These are phyloP conservation scores for Paralagenidium karlingii DNA, from an alignment of 352 stramenopile species.

Conservation along the genomic window DNA sequence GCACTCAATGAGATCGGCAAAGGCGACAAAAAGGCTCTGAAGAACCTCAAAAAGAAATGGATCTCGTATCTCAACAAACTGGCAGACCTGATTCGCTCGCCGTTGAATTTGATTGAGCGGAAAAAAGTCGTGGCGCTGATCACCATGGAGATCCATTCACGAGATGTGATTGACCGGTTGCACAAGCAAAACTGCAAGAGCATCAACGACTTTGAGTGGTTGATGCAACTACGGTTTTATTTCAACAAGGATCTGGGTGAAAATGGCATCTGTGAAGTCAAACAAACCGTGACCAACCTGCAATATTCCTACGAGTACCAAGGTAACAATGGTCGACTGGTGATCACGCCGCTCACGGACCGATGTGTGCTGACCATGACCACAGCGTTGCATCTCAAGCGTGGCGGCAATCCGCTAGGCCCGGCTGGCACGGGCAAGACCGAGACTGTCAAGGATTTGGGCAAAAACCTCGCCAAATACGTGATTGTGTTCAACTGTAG, in stretches of 20 bases:
- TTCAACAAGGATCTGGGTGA: conserved; percentile 78
- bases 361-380: conserved; percentile 90
- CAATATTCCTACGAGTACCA: conserved; percentile 84
- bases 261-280: conserved; percentile 73
- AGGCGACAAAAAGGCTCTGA: conserved; percentile 87
- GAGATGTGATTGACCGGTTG: conserved; percentile 90
- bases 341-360: conserved; percentile 90
- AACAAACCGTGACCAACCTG: conserved; percentile 74
- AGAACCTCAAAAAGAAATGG: conserved; percentile 90
- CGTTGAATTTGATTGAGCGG: conserved; percentile 81
- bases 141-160: conserved; percentile 95
- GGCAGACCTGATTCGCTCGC: conserved; percentile 86
- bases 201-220: conserved; percentile 87
- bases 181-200: conserved; percentile 90
- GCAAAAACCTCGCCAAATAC: conserved; percentile 90
- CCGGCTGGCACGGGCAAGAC: conserved; percentile 90
- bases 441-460: conserved; percentile 91
- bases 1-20: conserved; percentile 83
- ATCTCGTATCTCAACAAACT: conserved; percentile 90
- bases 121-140: conserved; percentile 96
- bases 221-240: conserved; percentile 83
- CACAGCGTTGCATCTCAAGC: conserved; percentile 85
- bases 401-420: conserved; percentile 84
- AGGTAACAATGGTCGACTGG: conserved; percentile 79
- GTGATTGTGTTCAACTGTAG: conserved; percentile 93